Conservation (phyloP, 495 filamentous ascomycete genomes). For the Podospora comata region DNA sequence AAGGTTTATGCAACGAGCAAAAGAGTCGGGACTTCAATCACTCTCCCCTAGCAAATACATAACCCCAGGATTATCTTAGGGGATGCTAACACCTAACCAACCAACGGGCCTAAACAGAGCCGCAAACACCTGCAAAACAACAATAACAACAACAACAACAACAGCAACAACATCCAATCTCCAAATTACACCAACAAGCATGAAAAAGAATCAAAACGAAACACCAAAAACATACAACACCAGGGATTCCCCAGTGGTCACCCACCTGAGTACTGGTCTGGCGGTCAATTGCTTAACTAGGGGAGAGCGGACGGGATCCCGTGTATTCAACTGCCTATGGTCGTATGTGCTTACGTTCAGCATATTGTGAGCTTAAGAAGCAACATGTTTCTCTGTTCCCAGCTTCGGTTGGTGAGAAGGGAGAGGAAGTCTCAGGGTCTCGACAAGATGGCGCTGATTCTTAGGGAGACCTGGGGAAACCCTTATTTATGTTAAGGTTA, state of each 20-base stretch:
- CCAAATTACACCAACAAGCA: no score
- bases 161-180: no score
- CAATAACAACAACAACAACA: no score
- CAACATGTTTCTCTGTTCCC: no score
- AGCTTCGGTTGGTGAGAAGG: no score
- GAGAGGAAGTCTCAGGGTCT: no score
- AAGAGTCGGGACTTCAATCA: background rate
- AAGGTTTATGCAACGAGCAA: background rate
- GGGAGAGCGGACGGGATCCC: conserved; percentile 54
- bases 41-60: background rate
- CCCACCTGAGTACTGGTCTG: conserved; percentile 5
- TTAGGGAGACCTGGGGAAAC: no score
- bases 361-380: no score
- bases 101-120: background rate
- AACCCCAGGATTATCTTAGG: background rate
- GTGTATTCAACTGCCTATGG: conserved; percentile 12
- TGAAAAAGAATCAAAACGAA: background rate
- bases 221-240: background rate
- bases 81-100: background rate
- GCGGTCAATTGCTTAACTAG: conserved; percentile 33
- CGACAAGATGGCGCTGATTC: no score
- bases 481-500: no score
- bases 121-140: no score
- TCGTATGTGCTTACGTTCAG: background rate
- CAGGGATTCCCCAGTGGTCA: conserved; percentile 6